Evolutionary conservation across 2,329 filamentous ascomycete species (phyloP).

Genomic region (Ascochyta koolunga): DNA sequence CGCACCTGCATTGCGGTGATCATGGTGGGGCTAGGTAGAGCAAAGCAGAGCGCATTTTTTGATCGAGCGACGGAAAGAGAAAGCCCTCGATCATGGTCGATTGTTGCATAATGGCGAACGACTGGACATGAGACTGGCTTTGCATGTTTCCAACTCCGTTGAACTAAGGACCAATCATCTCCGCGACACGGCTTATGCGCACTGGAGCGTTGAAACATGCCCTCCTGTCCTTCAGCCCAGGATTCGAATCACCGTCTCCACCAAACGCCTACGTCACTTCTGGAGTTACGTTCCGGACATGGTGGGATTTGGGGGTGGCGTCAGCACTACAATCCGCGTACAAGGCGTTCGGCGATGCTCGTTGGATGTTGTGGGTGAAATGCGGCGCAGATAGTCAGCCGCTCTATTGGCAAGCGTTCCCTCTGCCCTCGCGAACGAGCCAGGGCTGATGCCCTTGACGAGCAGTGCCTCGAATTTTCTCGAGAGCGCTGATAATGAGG

Average conservation of each 20-base stretch:
- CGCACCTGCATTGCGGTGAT: constrained; percentile 12
- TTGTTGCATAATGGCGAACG: too few relatives aligned
- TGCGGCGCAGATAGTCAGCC: constrained; percentile 15
- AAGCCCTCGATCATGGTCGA: too few relatives aligned
- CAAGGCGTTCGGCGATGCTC: not conserved
- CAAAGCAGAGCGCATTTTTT: not conserved
- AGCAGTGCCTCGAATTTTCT: not conserved
- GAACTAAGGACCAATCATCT: not conserved
- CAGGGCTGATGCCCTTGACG: constrained; percentile 10
- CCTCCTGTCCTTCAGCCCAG: constrained; percentile 3
- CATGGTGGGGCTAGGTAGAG: not conserved
- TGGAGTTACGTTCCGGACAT: not conserved
- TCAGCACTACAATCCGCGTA: not conserved
- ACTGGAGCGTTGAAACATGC: constrained; percentile 13
- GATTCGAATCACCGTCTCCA: constrained; percentile 2
- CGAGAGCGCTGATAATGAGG: constrained; percentile 6
- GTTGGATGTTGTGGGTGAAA: constrained; percentile 6
- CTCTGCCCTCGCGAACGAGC: constrained; percentile 3
- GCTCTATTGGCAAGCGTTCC: not conserved
- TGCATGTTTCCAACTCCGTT: too few relatives aligned
- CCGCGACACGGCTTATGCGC: not conserved
- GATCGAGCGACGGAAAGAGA: not conserved
- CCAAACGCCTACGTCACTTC: not conserved
- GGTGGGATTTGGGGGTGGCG: constrained; percentile 4
- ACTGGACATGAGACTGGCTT: too few relatives aligned